Evolutionary conservation across 1,139 yeast species (phyloP).

Genomic region (Kodamaea ohmeri): DNA sequence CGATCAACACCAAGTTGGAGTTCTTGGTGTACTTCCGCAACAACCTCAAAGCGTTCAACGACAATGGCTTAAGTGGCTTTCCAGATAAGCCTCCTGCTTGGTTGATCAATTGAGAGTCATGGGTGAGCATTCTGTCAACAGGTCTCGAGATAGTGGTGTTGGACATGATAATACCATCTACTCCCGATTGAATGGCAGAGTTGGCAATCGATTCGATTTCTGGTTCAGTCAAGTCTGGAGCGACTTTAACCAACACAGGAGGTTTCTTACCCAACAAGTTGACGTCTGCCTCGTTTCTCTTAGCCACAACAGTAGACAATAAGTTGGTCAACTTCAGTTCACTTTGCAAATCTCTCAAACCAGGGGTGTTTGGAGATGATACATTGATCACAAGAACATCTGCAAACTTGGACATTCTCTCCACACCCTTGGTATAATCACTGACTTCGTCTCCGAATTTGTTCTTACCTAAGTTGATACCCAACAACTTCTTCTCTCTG

Average conservation of each 20-base stretch:
- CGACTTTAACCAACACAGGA: constrained; percentile 85
- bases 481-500: constrained; percentile 64
- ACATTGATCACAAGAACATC: constrained; percentile 89
- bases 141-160: constrained; percentile 91
- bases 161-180: constrained; percentile 90
- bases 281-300: constrained; percentile 47
- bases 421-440: constrained; percentile 84
- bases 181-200: constrained; percentile 70
- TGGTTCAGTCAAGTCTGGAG: constrained; percentile 84
- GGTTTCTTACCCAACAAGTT: constrained; percentile 49
- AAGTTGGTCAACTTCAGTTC: constrained; percentile 70
- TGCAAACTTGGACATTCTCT: constrained; percentile 75
- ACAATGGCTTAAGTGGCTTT: constrained; percentile 78
- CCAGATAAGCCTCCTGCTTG: constrained; percentile 93
- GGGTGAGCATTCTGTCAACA: constrained; percentile 43
- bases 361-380: constrained; percentile 97
- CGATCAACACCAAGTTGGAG: constrained; percentile 69
- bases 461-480: constrained; percentile 86
- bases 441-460: constrained; percentile 85
- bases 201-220: constrained; percentile 83
- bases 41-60: constrained; percentile 66
- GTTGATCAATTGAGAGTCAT: constrained; percentile 36
- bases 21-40: constrained; percentile 77
- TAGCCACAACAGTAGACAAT: constrained; percentile 60
- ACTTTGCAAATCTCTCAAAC: constrained; percentile 79